A percentile compares a stretch with the other conserved stretches of the same genome.
phyloP scores from a whole-genome alignment of 2,329 filamentous ascomycete genomes.

The Diaporthe citri region DNA sequence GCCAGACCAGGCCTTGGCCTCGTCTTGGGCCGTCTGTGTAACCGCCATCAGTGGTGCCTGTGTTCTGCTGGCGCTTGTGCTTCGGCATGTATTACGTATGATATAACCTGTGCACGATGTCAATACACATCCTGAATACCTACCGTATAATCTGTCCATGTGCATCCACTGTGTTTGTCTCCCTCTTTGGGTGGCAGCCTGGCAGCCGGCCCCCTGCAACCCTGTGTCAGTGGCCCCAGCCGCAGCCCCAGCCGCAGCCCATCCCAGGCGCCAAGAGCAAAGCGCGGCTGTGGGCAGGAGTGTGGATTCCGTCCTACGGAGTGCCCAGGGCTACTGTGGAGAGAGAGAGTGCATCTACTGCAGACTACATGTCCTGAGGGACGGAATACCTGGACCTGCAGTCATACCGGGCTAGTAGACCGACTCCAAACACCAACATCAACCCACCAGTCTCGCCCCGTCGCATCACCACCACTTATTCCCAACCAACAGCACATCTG shows the following conservation, averaged over 20 bases:
- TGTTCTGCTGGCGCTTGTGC: background rate
- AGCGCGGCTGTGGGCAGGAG: conserved; percentile 6
- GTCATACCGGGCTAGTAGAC: background rate
- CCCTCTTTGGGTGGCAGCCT: background rate
- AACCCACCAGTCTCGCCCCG: background rate
- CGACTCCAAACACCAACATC: conserved; percentile 22
- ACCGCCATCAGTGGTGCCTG: background rate
- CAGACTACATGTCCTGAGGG: background rate
- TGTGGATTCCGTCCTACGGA: background rate
- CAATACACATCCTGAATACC: too few species aligned
- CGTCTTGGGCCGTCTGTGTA: background rate
- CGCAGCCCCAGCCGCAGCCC: background rate
- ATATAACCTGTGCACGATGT: too few species aligned
- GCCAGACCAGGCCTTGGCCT: background rate
- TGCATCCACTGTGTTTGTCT: background rate
- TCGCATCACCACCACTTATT: conserved; percentile 19
- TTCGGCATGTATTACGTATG: too few species aligned
- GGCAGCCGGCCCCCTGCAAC: background rate
- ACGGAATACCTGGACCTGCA: background rate
- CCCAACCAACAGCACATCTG: conserved; percentile 4
- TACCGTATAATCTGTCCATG: background rate
- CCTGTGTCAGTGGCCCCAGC: background rate
- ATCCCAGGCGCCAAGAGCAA: conserved; percentile 13
- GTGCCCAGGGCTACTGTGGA: conserved; percentile 5
- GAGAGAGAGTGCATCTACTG: background rate